These are phyloP conservation scores for Cyclospora cayetanensis DNA, from an alignment of 169 alveolate genomes.

Conservation along the genomic window DNA sequence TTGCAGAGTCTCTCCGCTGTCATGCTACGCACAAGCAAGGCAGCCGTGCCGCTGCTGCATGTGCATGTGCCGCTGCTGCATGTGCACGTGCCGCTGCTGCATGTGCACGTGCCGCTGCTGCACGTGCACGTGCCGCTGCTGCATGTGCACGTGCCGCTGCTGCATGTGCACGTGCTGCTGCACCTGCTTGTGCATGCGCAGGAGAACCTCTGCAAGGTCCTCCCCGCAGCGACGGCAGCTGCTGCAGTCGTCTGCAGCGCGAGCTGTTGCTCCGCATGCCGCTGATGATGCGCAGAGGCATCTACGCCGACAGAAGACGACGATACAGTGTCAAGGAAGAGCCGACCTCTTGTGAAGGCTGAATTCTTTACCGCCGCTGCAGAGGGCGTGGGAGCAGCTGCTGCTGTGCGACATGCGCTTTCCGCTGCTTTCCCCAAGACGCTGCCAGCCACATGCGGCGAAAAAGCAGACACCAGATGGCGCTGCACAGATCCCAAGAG, in stretches of 20 bases:
- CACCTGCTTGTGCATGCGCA: not conserved
- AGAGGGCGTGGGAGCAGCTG: not conserved
- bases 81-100: too few relatives aligned
- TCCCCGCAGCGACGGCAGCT: constrained; percentile 18
- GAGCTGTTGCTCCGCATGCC: constrained; percentile 17
- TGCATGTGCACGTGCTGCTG: too few relatives aligned
- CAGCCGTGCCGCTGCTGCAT: not conserved
- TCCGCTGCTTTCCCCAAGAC: too few relatives aligned
- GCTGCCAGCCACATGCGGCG: too few relatives aligned
- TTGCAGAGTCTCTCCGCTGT: constrained; percentile 16
- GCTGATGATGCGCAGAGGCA: constrained; percentile 3
- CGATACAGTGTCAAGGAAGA: not conserved
- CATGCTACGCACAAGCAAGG: not conserved
- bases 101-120: not conserved
- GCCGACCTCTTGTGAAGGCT: not conserved
- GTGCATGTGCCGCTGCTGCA: too few relatives aligned
- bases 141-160: not conserved
- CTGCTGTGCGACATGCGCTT: too few relatives aligned
- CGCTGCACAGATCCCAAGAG: constrained; percentile 13
- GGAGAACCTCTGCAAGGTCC: not conserved
- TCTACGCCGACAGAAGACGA: not conserved
- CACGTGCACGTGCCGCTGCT: too few relatives aligned
- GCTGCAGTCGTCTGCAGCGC: constrained; percentile 21
- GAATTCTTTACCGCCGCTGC: constrained; percentile 3
- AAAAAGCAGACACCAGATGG: constrained; percentile 1